Evolutionary conservation across 2,329 filamentous ascomycete species (phyloP).

Genomic region (Piedraia hortae): DNA sequence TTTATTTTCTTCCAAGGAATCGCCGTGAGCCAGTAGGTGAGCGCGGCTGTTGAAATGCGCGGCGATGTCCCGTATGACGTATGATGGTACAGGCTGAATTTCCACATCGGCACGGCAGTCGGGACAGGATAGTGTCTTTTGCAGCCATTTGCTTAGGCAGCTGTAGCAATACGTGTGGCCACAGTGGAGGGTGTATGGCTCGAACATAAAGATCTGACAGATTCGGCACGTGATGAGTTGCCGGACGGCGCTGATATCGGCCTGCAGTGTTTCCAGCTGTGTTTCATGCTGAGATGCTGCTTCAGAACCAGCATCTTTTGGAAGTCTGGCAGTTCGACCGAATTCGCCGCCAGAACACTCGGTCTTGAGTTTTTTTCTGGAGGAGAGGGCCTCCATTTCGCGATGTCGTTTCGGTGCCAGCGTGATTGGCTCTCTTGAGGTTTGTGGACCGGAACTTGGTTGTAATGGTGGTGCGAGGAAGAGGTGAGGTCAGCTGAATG

Average conservation of each 20-base stretch:
- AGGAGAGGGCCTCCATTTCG: too few species aligned
- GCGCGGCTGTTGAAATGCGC: conserved; percentile 31
- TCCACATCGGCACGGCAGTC: conserved; percentile 35
- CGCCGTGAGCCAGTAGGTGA: conserved; percentile 33
- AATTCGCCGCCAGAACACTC: too few species aligned
- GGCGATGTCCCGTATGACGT: conserved; percentile 36
- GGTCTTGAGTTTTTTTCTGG: too few species aligned
- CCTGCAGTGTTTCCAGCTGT: conserved; percentile 7
- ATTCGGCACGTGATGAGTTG: conserved; percentile 37
- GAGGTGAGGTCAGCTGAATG: too few species aligned
- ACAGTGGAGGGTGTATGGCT: conserved; percentile 39
- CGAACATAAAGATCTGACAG: conserved; percentile 39
- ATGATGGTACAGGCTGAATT: conserved; percentile 33
- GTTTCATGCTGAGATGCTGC: conserved; percentile 8
- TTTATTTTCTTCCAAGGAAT: conserved; percentile 33
- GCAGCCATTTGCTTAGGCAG: conserved; percentile 20
- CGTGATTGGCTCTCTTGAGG: too few species aligned
- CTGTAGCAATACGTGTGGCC: conserved; percentile 49
- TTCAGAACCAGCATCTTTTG: too few species aligned
- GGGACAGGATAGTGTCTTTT: conserved; percentile 35
- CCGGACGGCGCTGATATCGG: conserved; percentile 33
- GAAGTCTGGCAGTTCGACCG: too few species aligned
- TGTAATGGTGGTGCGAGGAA: too few species aligned
- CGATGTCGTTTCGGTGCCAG: too few species aligned
- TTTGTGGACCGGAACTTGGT: too few species aligned